Conservation (phyloP, 2,329 filamentous ascomycete genomes). For the Mycocentrospora acerina region DNA sequence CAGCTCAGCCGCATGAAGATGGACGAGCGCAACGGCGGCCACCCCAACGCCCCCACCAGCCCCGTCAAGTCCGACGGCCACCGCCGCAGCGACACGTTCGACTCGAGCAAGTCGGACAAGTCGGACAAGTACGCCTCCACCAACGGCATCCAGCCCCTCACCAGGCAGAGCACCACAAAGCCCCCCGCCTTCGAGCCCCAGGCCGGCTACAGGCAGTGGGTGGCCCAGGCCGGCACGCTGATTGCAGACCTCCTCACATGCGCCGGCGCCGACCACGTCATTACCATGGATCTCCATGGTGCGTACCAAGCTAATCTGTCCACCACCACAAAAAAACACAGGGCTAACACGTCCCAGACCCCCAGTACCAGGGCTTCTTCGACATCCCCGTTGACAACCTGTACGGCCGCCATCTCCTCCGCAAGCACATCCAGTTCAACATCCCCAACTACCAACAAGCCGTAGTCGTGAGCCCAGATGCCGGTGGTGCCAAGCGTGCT, state of each 20-base stretch:
- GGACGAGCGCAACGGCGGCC: constrained; percentile 54
- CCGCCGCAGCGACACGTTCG: constrained; percentile 36
- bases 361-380: constrained; percentile 98
- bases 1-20: constrained; percentile 69
- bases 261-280: constrained; percentile 93
- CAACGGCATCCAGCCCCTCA: constrained; percentile 15
- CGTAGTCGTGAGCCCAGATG: constrained; percentile 94
- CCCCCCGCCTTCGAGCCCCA: constrained; percentile 70
- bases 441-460: constrained; percentile 83
- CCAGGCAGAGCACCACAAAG: constrained; percentile 45
- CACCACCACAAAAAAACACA: not conserved
- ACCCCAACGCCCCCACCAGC: constrained; percentile 25
- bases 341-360: constrained; percentile 64
- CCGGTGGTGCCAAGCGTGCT: constrained; percentile 92
- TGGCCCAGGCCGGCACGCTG: constrained; percentile 92
- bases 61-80: constrained; percentile 29
- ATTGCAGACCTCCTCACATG: constrained; percentile 93
- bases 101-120: constrained; percentile 33
- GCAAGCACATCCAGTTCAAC: constrained; percentile 71
- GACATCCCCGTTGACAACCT: constrained; percentile 98
- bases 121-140: constrained; percentile 22
- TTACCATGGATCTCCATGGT: constrained; percentile 82
- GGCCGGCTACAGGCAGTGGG: constrained; percentile 97
- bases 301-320: not conserved
- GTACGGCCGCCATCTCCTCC: constrained; percentile 76